Evolutionary conservation across 106 monocot species (phyloP).

Genomic region (Amphibolis antarctica): DNA sequence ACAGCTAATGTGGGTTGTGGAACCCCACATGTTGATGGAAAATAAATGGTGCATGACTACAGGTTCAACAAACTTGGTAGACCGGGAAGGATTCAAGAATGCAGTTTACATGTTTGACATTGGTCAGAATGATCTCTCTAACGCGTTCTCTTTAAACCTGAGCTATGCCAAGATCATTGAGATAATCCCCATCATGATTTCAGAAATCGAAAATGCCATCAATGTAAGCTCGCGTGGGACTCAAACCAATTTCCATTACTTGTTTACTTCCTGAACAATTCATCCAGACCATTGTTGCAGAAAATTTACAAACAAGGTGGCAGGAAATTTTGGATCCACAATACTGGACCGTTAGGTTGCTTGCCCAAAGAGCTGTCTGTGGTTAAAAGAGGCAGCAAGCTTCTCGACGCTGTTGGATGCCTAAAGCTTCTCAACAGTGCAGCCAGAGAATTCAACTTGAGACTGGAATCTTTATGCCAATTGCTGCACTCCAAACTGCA

Average conservation of each 20-base stretch:
- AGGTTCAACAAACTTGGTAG: slow-evolving; percentile 26
- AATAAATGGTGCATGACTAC: too few relatives aligned
- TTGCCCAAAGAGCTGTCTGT: slow-evolving; percentile 53
- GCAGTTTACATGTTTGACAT: slow-evolving; percentile 64
- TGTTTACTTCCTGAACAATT: not conserved
- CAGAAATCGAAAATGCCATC: not conserved
- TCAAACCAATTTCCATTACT: not conserved
- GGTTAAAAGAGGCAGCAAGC: not conserved
- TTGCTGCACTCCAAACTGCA: slow-evolving; percentile 26
- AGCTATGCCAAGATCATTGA: not conserved
- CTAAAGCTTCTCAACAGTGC: slow-evolving; percentile 10
- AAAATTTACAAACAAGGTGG: slow-evolving; percentile 34
- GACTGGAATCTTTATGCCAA: slow-evolving; percentile 25
- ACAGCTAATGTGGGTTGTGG: too few relatives aligned
- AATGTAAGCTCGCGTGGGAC: not conserved
- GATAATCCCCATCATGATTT: not conserved
- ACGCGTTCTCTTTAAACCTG: not conserved
- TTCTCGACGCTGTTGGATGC: slow-evolving; percentile 44
- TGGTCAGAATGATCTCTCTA: slow-evolving; percentile 9
- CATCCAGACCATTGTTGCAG: slow-evolving; percentile 14
- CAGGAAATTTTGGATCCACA: slow-evolving; percentile 66
- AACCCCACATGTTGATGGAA: too few relatives aligned
- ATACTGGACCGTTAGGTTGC: slow-evolving; percentile 64
- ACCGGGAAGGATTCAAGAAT: slow-evolving; percentile 38
- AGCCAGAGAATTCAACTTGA: slow-evolving; percentile 41